Percentiles rank a stretch among this genome's conserved stretches.
These are phyloP conservation scores for Zygoascus hellenicus DNA, from an alignment of 1,139 yeast genomes.

Conservation along the genomic window DNA sequence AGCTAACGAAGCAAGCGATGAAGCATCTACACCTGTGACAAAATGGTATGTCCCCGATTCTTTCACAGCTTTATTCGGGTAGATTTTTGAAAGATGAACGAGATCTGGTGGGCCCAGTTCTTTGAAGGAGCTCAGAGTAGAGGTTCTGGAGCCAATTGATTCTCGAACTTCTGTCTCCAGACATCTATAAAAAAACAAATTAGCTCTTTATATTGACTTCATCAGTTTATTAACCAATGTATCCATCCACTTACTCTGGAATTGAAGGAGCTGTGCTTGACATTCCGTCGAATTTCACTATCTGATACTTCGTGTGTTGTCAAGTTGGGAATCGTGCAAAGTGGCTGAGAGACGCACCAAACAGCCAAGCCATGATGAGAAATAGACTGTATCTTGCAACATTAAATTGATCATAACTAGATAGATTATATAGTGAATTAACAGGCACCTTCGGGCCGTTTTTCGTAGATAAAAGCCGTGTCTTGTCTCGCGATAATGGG, in stretches of 20 bases:
- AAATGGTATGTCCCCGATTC: slow-evolving; percentile 57
- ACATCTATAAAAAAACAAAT: slow-evolving; percentile 24
- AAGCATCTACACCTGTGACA: slow-evolving; percentile 60
- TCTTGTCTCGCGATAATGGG: slow-evolving; percentile 8
- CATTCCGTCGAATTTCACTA: slow-evolving; percentile 3
- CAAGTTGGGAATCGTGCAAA: slow-evolving; percentile 3
- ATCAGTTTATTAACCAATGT: too few species aligned
- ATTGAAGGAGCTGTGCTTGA: slow-evolving; percentile 20
- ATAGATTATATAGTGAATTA: too few species aligned
- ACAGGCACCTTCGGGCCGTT: slow-evolving; percentile 3
- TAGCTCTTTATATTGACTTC: background rate
- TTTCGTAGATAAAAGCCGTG: slow-evolving; percentile 12
- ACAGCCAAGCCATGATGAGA: background rate
- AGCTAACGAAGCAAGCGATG: slow-evolving; percentile 55
- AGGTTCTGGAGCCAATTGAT: slow-evolving; percentile 46
- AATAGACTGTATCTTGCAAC: background rate
- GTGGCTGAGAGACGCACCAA: background rate
- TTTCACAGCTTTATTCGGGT: slow-evolving; percentile 37
- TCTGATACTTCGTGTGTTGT: slow-evolving; percentile 1
- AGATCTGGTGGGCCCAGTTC: slow-evolving; percentile 88
- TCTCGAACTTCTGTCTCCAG: slow-evolving; percentile 47
- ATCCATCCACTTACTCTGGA: slow-evolving; percentile 30
- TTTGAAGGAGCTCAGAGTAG: slow-evolving; percentile 42
- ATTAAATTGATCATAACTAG: too few species aligned
- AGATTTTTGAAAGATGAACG: slow-evolving; percentile 53